A percentile compares a stretch with the other conserved stretches of the same genome.
Evolutionary conservation across 495 filamentous ascomycete species (phyloP).

Genomic region (Aspergillus indologenus): DNA sequence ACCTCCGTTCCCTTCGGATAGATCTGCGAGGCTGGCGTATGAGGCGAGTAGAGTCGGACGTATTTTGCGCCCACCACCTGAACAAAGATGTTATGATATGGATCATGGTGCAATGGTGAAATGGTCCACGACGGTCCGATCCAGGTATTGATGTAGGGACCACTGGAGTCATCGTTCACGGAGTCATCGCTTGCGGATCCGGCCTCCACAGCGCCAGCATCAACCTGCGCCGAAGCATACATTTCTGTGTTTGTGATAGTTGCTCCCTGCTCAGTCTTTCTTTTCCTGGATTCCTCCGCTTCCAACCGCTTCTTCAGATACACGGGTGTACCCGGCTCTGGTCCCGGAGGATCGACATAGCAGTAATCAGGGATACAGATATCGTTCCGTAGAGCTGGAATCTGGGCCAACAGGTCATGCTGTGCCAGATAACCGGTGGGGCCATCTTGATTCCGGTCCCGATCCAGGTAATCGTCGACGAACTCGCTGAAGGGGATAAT

Average conservation of each 20-base stretch:
- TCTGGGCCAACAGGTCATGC: constrained; percentile 80
- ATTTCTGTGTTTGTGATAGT: constrained; percentile 13
- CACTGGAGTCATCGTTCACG: constrained; percentile 20
- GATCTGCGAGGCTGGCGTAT: constrained; percentile 53
- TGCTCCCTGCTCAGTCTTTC: not conserved
- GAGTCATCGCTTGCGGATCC: constrained; percentile 6
- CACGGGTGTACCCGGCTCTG: constrained; percentile 48
- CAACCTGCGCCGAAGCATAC: constrained; percentile 38
- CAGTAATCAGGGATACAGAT: constrained; percentile 82
- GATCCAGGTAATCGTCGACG: constrained; percentile 53
- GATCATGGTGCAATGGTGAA: constrained; percentile 89
- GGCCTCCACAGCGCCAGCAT: not conserved
- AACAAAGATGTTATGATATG: constrained; percentile 87
- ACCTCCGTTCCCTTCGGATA: constrained; percentile 66
- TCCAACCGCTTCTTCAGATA: constrained; percentile 43
- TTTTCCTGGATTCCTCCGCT: constrained; percentile 18
- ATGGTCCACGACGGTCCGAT: constrained; percentile 86
- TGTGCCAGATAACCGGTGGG: constrained; percentile 82
- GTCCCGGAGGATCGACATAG: constrained; percentile 59
- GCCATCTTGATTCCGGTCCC: constrained; percentile 13
- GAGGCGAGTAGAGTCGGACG: constrained; percentile 76
- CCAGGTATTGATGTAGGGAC: constrained; percentile 76
- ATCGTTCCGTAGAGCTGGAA: constrained; percentile 73
- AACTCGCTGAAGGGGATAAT: constrained; percentile 77
- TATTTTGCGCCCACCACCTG: constrained; percentile 94